phyloP scores from a whole-genome alignment of 2,329 filamentous ascomycete genomes.

The Aspergillus felis region DNA sequence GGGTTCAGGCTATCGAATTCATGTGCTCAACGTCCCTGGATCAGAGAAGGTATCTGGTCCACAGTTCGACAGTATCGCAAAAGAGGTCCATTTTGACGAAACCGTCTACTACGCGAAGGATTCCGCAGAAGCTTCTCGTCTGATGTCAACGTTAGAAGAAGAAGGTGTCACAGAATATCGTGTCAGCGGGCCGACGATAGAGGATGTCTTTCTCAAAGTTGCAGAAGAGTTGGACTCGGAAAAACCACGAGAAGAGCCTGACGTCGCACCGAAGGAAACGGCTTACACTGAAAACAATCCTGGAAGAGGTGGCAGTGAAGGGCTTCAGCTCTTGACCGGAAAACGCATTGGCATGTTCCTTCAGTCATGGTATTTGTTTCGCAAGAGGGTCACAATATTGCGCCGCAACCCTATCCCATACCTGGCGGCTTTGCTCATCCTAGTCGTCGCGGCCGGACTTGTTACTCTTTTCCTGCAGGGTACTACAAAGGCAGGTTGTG shows the following conservation, averaged over 20 bases:
- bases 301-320: conserved; percentile 8
- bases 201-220: conserved; percentile 85
- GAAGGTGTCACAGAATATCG: conserved; percentile 71
- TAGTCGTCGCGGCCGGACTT: conserved; percentile 73
- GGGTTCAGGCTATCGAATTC: conserved; percentile 80
- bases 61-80: conserved; percentile 53
- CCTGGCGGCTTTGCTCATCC: conserved; percentile 68
- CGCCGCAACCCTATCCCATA: conserved; percentile 76
- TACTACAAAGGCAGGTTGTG: conserved; percentile 52
- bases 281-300: conserved; percentile 10
- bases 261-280: conserved; percentile 8
- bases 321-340: conserved; percentile 59
- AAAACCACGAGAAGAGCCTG: conserved; percentile 4
- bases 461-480: conserved; percentile 70
- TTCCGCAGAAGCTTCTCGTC: conserved; percentile 65
- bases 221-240: conserved; percentile 66
- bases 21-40: conserved; percentile 60
- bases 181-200: conserved; percentile 83
- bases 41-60: conserved; percentile 41
- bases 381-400: conserved; percentile 73
- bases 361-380: conserved; percentile 71
- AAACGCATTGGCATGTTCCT: conserved; percentile 63
- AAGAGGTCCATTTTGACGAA: conserved; percentile 63
- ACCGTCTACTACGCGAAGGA: conserved; percentile 68
- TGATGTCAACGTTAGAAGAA: conserved; percentile 66